Base-by-base conservation (phyloP, 192 early-diverging fungal species). In the Chytriomyces confervae region DNA sequence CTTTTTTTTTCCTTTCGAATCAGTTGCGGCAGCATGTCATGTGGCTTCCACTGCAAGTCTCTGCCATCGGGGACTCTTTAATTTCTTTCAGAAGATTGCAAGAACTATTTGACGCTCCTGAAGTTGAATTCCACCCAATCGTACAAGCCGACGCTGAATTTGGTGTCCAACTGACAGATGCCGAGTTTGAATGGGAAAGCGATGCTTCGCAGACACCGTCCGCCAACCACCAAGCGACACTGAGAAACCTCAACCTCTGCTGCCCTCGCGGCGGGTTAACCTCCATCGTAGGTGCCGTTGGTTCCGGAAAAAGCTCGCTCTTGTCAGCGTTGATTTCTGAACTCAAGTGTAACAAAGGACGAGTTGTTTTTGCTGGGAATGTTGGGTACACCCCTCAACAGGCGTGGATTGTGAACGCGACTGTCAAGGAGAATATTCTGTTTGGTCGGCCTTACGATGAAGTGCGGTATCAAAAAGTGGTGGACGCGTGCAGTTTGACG, bases 261-360 rank as follows among this genome's bases (percentile, higher is more conserved):
- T 66, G 87, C 79, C 66, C 79, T 71, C 72, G 78, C 46, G 84
- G 91, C 50, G 66, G 87, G 20, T 83, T 98, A 7, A 91, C 93
- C 0, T 92, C 91, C 0, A 83, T 98, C 43, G 91, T 94, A 6
- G 96, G 96, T 8, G 82, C 88, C 0, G 94, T 95, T 6, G 96
- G 94, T 3, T 82, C 88, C 3, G 95, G 95, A 44, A 98, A 98
- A 75, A 92, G 91, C 0, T 92, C 94, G 5, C 82, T 98, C 29
- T 81, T 98, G 0, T 84, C 87, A 66, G 89, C 94, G 13, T 83
- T 98, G 67, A 87, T 95, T 20, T 92, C 94, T 11, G 95, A 96
- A 66, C 90, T 94, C 79, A 89, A 86, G 67, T 86, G 87, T 75
- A 79, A 78, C 3, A 47, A 60, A 9, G 93, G 93, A 6, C 13